phyloP scores from a whole-genome alignment of 2,329 filamentous ascomycete genomes.

The Raffaelea arxii region DNA sequence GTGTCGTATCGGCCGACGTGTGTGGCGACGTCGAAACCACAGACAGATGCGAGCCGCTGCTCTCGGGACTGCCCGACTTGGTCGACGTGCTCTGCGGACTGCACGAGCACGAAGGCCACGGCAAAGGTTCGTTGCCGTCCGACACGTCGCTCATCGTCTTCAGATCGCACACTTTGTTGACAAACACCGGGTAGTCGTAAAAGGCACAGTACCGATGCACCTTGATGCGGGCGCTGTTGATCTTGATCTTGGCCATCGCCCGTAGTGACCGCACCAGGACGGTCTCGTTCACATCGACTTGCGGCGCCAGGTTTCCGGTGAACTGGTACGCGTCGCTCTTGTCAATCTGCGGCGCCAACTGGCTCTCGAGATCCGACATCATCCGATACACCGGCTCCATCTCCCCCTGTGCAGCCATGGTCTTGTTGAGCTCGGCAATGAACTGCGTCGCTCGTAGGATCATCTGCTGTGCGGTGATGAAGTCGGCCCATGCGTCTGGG shows the following conservation, averaged over 20 bases:
- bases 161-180: slow-evolving; percentile 38
- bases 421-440: slow-evolving; percentile 35
- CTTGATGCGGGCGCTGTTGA: slow-evolving; percentile 43
- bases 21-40: slow-evolving; percentile 2
- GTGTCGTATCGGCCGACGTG: not conserved
- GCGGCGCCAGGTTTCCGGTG: slow-evolving; percentile 22
- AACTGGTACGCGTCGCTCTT: slow-evolving; percentile 25
- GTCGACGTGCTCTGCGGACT: slow-evolving; percentile 5
- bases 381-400: slow-evolving; percentile 29
- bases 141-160: slow-evolving; percentile 19
- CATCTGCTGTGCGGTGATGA: slow-evolving; percentile 36
- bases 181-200: slow-evolving; percentile 38
- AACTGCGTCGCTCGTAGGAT: slow-evolving; percentile 37
- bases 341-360: slow-evolving; percentile 26
- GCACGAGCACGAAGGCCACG: slow-evolving; percentile 2
- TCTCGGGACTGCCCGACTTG: slow-evolving; percentile 12
- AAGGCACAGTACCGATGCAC: slow-evolving; percentile 42
- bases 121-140: slow-evolving; percentile 9
- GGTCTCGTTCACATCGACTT: slow-evolving; percentile 27
- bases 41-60: slow-evolving; percentile 15
- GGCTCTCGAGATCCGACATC: slow-evolving; percentile 30
- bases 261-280: slow-evolving; percentile 32
- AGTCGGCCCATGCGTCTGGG: slow-evolving; percentile 30
- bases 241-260: slow-evolving; percentile 37
- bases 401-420: slow-evolving; percentile 25